phyloP scores from a whole-genome alignment of 345 rosid species.

The Capsella bursapastoris region DNA sequence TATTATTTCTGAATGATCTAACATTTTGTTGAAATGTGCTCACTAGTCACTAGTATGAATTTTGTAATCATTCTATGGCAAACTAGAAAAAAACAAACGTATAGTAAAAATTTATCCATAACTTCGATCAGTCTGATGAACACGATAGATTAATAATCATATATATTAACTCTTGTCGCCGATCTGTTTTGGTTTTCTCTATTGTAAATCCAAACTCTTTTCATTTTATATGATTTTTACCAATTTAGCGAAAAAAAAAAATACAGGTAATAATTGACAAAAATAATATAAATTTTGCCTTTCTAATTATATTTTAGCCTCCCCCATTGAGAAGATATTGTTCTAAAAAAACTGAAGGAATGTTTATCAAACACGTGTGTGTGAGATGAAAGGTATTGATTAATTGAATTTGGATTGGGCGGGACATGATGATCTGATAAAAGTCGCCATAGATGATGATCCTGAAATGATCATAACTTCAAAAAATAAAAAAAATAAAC shows the following conservation, averaged over 20 bases:
- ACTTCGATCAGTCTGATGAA: background rate
- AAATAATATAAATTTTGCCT: background rate
- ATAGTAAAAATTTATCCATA: background rate
- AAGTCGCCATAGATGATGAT: background rate
- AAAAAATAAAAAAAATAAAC: too few relatives aligned
- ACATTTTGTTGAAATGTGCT: background rate
- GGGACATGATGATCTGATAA: background rate
- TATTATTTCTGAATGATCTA: background rate
- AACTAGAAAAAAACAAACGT: background rate
- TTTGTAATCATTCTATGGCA: background rate
- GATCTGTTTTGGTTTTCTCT: too few relatives aligned
- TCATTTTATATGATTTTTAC: too few relatives aligned
- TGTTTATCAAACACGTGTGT: conserved; percentile 37
- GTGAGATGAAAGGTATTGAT: conserved; percentile 33
- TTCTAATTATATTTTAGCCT: background rate
- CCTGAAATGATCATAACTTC: too few relatives aligned
- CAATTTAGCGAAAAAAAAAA: too few relatives aligned
- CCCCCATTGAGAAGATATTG: background rate
- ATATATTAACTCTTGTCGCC: background rate
- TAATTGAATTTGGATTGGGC: conserved; percentile 32
- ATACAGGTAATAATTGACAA: too few relatives aligned
- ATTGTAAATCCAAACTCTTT: too few relatives aligned
- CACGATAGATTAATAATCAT: background rate
- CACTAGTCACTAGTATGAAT: background rate
- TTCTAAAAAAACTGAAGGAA: background rate